Base-by-base conservation (phyloP, 2,329 filamentous ascomycete genomes). In the Hirsutella rhossiliensis region DNA sequence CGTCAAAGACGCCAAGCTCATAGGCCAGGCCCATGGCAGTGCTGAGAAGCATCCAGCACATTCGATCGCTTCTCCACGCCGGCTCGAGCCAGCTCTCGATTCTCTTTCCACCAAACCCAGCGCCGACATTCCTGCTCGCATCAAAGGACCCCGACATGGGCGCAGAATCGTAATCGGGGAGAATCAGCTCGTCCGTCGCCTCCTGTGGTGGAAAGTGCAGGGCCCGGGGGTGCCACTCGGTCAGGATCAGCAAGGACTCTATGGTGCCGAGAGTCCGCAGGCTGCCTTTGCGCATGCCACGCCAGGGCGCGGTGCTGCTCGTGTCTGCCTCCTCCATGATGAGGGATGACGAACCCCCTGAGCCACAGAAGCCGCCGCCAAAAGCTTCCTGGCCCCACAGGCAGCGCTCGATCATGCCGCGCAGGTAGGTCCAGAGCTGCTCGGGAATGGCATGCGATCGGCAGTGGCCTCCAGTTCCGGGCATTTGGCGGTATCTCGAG, bases 31-130 rank as follows among this genome's bases (percentile, higher is more conserved):
- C 85, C 69, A 90, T 85, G 13, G 87, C 88, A 32, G 88, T 94
- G 56, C 87, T 94, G 28, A 97, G 73, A 13, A 97, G 70, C 87
- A 96, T 96, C 90, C 90, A 96, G 58, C 87, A 94, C 86, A 96
- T 94, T 44, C 88, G 84, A 56, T 96, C 90, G 50, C 84, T 87
- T 54, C 90, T 76, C 87, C 90, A 96, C 9, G 87, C 90, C 3
- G 92, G 92, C 61, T 98, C 92, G 4, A 97, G 77, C 87, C 92
- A 97, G 60, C 87, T 90, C 58, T 95, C 88, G 50, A 96, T 92
- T 27, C 88, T 73, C 60, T 85, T 82, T 11, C 87, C 87, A 38
- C 87, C 86, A 18, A 87, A 75, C n/a, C 78, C 77, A 28, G 74
- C 75, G 4, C 62, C 62, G 4, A 60, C 46, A 4, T 54, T 57